Evolutionary conservation across 2,329 filamentous ascomycete genomes (phyloP), one percentile per base, ranked within the genome.

Genomic region (Phyllosticta citriasiana): DNA sequence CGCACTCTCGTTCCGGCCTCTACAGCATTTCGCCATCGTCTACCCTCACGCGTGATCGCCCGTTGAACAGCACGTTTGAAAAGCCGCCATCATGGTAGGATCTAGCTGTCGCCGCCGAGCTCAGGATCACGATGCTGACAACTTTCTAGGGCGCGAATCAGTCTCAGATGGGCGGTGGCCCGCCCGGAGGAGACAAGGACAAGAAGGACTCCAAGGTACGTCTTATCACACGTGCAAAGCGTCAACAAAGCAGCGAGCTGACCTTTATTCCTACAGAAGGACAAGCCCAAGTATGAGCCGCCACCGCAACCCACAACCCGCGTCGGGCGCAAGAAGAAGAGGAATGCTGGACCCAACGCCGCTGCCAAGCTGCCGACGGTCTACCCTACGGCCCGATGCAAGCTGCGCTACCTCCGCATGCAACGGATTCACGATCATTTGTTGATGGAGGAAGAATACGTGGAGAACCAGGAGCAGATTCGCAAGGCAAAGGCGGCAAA

Each of bases 251-350:
- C 14, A 47, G 40, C 40, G n/a, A 47, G 16, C 14, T 47, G 40
- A 47, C 40, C 14, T n/a, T 16, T 16, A 16, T 47, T n/a, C n/a
- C 40, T 55, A 51, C 71, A 96, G 93, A 97, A 99, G 84, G 93
- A 99, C 65, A 99, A 99, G 87, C 94, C 94, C 74, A 97, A 96
- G 88, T 99, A 99, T 82, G 94, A 99, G 78, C 94, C 94, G 66
- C 94, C 94, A 68, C 94, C 94, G 76, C 88, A 93, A 72, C 94
- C 94, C 65, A 99, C 94, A 65, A 97, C 94, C 67, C 90, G 94
- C 74, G 88, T 99, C 74, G 94, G 94, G 64, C 90, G 93, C 72
- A 97, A 95, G 88, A 99, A 99, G 89, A 93, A 92, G 84, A 97
- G 90, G 87, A 84, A 86, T 57, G 91, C 88, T 63, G 94, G 94